Base-by-base conservation (phyloP, 2,329 filamentous ascomycete species). In the Aotearoamyces nothofagi region DNA sequence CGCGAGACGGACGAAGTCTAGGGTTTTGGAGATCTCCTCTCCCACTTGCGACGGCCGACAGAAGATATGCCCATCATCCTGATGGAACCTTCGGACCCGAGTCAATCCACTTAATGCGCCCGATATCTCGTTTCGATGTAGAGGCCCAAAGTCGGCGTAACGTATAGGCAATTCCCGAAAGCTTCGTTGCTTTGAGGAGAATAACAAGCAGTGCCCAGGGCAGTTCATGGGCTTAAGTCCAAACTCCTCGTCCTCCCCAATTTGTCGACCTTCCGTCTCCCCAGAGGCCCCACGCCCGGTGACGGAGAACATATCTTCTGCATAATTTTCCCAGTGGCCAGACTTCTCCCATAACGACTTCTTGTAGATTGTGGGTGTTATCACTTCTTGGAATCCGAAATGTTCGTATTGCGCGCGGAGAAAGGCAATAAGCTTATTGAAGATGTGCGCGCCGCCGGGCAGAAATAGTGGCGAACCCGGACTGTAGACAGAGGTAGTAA, bases 171-270 rank as follows among this genome's bases (percentile, higher is more conserved):
- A 58, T 39, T 92, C 79, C 38, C 77, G 69, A 53, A 87, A 87
- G 41, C 76, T 83, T 35, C 74, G 71, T 33, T 66, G 64, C 39
- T 76, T 68, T 26, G 76, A 76, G 35, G 69, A 75, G 49, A 92
- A 92, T 36, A 92, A 68, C 38, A 92, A 60, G 49, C 82, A 92
- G 52, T 92, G 83, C 3, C 82, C 83, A 0, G 83, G 83, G 48
- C 83, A 92, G 49, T 92, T 92, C 83, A 92, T 92, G 9, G 83
- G 83, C 53, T 92, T 92, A 41, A 92, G 57, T 11, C 80, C 81
- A 52, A 81, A 92, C 37, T 80, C 77, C 38, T 76, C 72, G 35
- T 69, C 64, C 36, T 74, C 68, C 12, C 59, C 62, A 5, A 51
- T 38, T 35, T 69, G 60, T 3, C 50, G 51, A 5, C 54, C 53